These are phyloP conservation scores for Maudiozyma saulgeensis DNA, from an alignment of 805 yeast genomes.

Conservation along the genomic window DNA sequence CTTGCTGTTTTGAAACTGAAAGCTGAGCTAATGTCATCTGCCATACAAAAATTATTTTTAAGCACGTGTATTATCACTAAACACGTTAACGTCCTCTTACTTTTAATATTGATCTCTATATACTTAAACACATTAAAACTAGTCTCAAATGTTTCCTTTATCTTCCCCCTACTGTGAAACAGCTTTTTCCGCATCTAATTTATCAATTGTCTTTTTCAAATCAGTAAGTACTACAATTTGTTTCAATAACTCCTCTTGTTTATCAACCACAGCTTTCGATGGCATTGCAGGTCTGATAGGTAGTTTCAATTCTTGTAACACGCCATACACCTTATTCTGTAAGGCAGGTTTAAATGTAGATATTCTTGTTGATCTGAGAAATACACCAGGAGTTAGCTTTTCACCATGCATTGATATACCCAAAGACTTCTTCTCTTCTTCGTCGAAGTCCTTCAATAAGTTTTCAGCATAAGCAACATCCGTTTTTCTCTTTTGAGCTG, in stretches of 20 bases:
- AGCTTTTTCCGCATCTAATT: conserved; percentile 67
- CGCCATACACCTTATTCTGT: conserved; percentile 49
- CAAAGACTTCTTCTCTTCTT: conserved; percentile 73
- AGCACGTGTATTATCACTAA: too few species aligned
- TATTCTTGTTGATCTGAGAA: conserved; percentile 67
- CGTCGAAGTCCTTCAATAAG: conserved; percentile 38
- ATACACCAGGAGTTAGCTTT: conserved; percentile 67
- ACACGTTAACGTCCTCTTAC: too few species aligned
- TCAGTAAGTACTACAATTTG: conserved; percentile 67
- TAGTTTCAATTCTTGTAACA: conserved; percentile 68
- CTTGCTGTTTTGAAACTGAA: too few species aligned
- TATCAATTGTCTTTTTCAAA: conserved; percentile 77
- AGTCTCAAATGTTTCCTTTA: neutral
- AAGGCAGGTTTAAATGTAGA: conserved; percentile 70
- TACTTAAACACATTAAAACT: neutral
- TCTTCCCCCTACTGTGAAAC: conserved; percentile 5
- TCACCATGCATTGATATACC: conserved; percentile 78
- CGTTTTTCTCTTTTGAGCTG: conserved; percentile 22
- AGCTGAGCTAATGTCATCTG: too few species aligned
- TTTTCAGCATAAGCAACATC: conserved; percentile 30
- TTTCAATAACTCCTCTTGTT: conserved; percentile 66
- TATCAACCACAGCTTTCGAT: conserved; percentile 64
- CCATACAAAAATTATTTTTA: too few species aligned
- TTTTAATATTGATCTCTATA: too few species aligned
- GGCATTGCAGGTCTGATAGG: conserved; percentile 83